Base-by-base conservation (phyloP, 106 monocot species). In the Allium fistulosum region DNA sequence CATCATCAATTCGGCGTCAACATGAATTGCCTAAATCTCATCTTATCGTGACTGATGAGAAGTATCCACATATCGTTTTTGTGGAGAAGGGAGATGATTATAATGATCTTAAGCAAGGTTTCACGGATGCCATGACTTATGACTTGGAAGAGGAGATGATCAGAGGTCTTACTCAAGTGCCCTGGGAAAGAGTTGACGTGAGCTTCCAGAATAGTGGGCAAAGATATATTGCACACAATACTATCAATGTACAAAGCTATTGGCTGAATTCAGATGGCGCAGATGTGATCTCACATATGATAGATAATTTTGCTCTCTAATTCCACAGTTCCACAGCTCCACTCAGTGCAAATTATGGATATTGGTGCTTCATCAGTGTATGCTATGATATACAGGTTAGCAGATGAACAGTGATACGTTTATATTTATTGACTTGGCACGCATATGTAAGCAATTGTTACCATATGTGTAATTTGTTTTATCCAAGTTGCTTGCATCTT, bases 161-260 rank as follows among this genome's bases (percentile, higher is more conserved):
- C 69, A 75, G 48, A 68, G 91, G 90, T 57, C 94, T 95, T 63
- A 85, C 68, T 46, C 84, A 80, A 68, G 77, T 91, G 28, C 16
- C 80, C 63, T 95, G 94, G 94, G 94, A 95, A 59, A 82, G 91
- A 59, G 87, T 95, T 28, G 94, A 95, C 77, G 91, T 88, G 11
- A 91, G 83, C 77, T 88, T 95, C 51, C 68, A 77, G 16, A 83
- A 85, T 58, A 91, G 94, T 57, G 64, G 70, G 69, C 87, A 90
- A 67, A 88, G 85, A 80, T 85, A 91, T 68, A 75, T 87, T 62
- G 94, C 94, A 47, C 94, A 95, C 70, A 88, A 74, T 60, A 95
- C 87, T 46, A 95, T 95, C 68, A 85, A 91, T 80, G 94, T 69
- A 86, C 37, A 84, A 62, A 84, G 84, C 80, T 80, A 84, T 62